Evolutionary conservation across 345 rosid genomes (phyloP).

Genomic region (Linum usitatissimum): DNA sequence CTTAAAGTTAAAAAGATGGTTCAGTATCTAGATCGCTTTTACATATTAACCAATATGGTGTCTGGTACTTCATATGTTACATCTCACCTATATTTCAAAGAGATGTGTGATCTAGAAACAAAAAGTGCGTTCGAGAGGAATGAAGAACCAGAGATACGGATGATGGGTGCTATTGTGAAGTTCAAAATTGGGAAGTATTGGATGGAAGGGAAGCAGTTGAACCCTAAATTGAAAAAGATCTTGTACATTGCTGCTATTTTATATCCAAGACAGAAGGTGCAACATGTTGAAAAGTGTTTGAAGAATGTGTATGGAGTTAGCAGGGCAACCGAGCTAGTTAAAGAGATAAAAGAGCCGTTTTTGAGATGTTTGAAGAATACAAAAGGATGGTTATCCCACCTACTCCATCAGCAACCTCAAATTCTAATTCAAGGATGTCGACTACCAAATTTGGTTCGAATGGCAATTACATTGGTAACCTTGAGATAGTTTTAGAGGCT

Average conservation of each 20-base stretch:
- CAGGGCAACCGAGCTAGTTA: neutral
- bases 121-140: neutral
- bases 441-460: too few relatives aligned
- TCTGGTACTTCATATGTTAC: neutral
- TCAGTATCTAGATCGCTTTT: too few relatives aligned
- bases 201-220: neutral
- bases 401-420: too few relatives aligned
- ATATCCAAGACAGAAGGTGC: neutral
- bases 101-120: neutral
- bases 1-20: neutral
- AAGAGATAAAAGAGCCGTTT: too few relatives aligned
- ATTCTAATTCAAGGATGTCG: too few relatives aligned
- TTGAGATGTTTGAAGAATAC: too few relatives aligned
- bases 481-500: too few relatives aligned
- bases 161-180: neutral
- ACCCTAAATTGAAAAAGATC: neutral
- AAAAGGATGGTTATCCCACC: too few relatives aligned
- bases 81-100: neutral
- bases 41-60: neutral
- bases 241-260: neutral
- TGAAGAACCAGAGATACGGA: neutral
- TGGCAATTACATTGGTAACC: too few relatives aligned
- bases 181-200: neutral
- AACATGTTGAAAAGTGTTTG: neutral
- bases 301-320: neutral